A percentile compares a stretch with the other conserved stretches of the same genome.
Evolutionary conservation across 2,329 filamentous ascomycete species (phyloP).

Genomic region (Cercospora janseana): DNA sequence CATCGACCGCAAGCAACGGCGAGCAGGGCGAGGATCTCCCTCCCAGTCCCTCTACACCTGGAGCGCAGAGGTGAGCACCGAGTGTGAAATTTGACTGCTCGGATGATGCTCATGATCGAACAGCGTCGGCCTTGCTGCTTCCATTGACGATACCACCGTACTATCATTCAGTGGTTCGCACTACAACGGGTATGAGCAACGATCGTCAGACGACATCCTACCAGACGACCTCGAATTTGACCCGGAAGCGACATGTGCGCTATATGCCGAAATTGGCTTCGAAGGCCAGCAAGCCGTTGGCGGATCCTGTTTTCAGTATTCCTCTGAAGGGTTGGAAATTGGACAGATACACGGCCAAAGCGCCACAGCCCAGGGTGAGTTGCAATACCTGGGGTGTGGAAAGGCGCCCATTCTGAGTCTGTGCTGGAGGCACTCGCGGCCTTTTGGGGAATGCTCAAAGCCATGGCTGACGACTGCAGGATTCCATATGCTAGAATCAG

Average conservation of each 20-base stretch:
- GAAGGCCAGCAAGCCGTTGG: not conserved
- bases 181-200: constrained; percentile 3
- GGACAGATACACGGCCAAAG: not conserved
- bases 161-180: not conserved
- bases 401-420: no score
- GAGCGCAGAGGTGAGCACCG: not conserved
- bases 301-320: not conserved
- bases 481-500: not conserved
- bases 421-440: not conserved
- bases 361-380: constrained; percentile 1
- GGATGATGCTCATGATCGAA: not conserved
- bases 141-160: not conserved
- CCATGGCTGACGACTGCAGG: not conserved
- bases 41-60: not conserved
- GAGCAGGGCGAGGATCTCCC: not conserved
- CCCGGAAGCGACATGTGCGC: not conserved
- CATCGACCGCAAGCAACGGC: not conserved
- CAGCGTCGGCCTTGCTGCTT: not conserved
- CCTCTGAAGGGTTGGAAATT: not conserved
- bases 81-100: no score
- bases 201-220: not conserved
- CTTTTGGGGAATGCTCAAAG: no score
- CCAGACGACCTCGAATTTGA: not conserved
- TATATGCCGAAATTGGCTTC: constrained; percentile 3
- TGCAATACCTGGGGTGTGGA: no score